These are phyloP conservation scores for Phytophthora colocasiae DNA, from an alignment of 352 stramenopile species.

Conservation along the genomic window DNA sequence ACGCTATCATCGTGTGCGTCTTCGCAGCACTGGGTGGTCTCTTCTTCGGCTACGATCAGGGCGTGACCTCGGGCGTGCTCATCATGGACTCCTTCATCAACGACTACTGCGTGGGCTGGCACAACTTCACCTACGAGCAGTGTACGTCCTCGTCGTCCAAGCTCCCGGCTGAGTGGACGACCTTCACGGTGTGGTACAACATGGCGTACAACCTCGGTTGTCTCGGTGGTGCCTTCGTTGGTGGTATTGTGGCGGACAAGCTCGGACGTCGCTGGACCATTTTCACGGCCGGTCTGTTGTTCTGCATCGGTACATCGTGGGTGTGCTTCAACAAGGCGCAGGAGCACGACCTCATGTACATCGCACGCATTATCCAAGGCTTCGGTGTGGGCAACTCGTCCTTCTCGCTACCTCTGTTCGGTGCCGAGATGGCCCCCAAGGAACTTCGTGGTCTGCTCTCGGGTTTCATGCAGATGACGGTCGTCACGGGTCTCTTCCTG, in stretches of 20 bases:
- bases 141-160: not conserved
- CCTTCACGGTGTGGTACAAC: not conserved
- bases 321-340: not conserved
- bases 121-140: not conserved
- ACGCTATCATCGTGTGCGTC: no score
- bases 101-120: not conserved
- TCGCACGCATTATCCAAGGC: not conserved
- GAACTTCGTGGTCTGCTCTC: no score
- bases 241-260: not conserved
- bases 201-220: not conserved
- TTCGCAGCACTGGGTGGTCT: no score
- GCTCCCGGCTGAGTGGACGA: not conserved
- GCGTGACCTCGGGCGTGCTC: no score
- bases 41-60: no score
- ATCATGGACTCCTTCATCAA: no score
- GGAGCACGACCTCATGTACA: not conserved
- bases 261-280: not conserved
- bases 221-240: not conserved
- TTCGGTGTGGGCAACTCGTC: not conserved
- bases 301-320: not conserved
- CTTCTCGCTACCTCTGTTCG: not conserved
- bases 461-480: no score
- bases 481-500: no score
- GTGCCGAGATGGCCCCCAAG: not conserved
- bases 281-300: not conserved